Evolutionary conservation across 164 flowering plant species (phyloP).

Genomic region (Vitis amurensis): DNA sequence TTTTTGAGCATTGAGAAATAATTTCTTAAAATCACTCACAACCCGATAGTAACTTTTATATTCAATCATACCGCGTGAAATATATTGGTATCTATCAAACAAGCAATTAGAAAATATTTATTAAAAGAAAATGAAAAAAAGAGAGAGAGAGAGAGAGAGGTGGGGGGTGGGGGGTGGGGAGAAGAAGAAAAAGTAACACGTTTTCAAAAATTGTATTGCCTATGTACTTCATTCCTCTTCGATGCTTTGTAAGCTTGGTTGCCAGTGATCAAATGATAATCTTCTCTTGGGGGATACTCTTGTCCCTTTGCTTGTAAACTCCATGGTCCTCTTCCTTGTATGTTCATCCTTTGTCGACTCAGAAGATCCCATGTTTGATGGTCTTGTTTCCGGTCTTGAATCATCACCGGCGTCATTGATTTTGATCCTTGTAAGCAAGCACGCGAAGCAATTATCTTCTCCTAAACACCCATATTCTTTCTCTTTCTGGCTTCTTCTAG

Average conservation of each 20-base stretch:
- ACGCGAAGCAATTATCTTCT: slow-evolving; percentile 20
- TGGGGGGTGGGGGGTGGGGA: no score
- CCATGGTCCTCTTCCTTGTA: slow-evolving; percentile 6
- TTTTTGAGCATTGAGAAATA: no score
- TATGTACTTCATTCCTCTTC: slow-evolving; percentile 23
- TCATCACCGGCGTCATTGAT: slow-evolving; percentile 3
- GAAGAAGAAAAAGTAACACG: no score
- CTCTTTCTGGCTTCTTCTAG: background rate
- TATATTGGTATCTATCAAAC: no score
- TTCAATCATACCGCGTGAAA: no score
- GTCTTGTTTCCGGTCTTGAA: background rate
- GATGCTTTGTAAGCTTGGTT: slow-evolving; percentile 45
- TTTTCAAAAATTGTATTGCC: no score
- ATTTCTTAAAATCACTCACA: no score
- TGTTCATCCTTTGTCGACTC: slow-evolving; percentile 9
- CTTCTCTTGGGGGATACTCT: slow-evolving; percentile 21
- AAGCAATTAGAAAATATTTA: no score
- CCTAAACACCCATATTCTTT: slow-evolving; percentile 8
- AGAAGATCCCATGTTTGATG: slow-evolving; percentile 10
- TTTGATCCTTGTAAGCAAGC: slow-evolving; percentile 19
- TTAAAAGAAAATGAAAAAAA: no score
- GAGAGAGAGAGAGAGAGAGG: no score
- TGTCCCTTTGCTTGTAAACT: slow-evolving; percentile 3
- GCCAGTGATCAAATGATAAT: slow-evolving; percentile 33
- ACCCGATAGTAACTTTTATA: no score